Percentiles rank a stretch among this genome's conserved stretches.
These are phyloP conservation scores for Verbascum thapsus DNA, from an alignment of 257 asterid genomes.

Conservation along the genomic window DNA sequence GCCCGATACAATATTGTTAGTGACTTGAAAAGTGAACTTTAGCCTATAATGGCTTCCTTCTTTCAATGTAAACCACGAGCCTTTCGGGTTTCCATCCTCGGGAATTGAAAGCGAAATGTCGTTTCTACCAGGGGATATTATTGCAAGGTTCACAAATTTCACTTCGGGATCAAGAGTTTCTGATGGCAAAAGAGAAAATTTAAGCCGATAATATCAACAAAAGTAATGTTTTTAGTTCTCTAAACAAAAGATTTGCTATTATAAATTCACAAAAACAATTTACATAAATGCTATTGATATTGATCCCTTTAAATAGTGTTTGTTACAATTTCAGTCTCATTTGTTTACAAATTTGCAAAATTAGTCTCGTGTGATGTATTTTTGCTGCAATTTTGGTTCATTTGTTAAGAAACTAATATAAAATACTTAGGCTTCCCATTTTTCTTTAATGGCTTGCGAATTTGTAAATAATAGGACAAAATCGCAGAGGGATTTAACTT, in stretches of 20 bases:
- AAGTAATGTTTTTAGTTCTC: no score
- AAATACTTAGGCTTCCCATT: no score
- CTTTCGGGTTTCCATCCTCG: conserved; percentile 58
- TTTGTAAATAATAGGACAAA: no score
- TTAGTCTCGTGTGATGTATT: no score
- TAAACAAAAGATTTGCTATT: not conserved
- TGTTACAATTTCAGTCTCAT: no score
- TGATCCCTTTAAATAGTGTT: no score
- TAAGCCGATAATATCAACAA: not conserved
- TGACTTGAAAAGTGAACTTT: conserved; percentile 58
- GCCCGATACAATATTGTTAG: conserved; percentile 72
- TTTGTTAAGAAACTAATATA: no score
- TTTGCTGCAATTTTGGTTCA: no score
- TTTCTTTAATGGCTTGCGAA: no score
- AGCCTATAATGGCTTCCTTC: conserved; percentile 71
- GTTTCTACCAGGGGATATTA: conserved; percentile 58
- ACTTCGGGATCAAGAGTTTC: conserved; percentile 79
- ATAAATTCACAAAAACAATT: conserved; percentile 1
- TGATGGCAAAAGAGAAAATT: conserved; percentile 16
- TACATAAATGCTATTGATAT: not conserved
- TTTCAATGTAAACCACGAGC: conserved; percentile 71
- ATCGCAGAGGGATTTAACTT: no score
- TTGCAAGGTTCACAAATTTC: conserved; percentile 59
- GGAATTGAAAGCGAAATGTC: conserved; percentile 61
- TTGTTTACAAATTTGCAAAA: no score